Base-by-base conservation (phyloP, 306 rosid genomes). In the Quercus aquifolioides region DNA sequence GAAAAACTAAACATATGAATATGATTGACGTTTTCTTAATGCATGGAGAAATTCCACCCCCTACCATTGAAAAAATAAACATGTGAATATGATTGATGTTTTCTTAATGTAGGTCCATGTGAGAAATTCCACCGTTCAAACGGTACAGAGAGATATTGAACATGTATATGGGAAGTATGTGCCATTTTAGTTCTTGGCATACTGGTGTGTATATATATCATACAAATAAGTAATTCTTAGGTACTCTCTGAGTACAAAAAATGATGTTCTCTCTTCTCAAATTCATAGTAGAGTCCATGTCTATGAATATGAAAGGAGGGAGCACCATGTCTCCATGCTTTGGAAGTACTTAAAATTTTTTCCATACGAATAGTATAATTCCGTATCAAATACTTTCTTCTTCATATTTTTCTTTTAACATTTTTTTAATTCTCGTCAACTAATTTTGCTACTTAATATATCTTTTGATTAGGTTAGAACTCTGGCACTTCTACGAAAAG, bases 111-210 rank as follows among this genome's bases (percentile, higher is more conserved):
- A 88, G 90, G 87, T 84, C 67, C 90, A 86, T 68, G 80, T 78
- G 46, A 86, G 75, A 77, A 31, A 74, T 1, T 79, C 89, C 15
- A 81, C 84, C 59, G 10, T 57, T 67, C 33, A 30, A 75, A 81
- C 85, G 26, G 74, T 88, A 55, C 69, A 77, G 56, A 82, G 35
- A 25, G 85, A 88, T 15, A 81, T 84, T 82, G 77, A 88, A 79
- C 9, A 71, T 28, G 71, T 88, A 55, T 88, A 88, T 69, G 86
- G 87, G 4, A 84, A 86, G 86, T 84, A 81, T 71, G 84, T 73
- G 31, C 92, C 92, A 23, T 88, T 81, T 78, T 90, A 88, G 81
- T 88, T 82, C 85, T 79, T 88, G 79, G 92, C 92, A 41, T 88
- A 86, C 80, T 88, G 92, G 92, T 86, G 74, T 74, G 43, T 38